Evolutionary conservation across 768 basidiomycete genomes (phyloP).

Genomic region (Podaxis carcinomalis): DNA sequence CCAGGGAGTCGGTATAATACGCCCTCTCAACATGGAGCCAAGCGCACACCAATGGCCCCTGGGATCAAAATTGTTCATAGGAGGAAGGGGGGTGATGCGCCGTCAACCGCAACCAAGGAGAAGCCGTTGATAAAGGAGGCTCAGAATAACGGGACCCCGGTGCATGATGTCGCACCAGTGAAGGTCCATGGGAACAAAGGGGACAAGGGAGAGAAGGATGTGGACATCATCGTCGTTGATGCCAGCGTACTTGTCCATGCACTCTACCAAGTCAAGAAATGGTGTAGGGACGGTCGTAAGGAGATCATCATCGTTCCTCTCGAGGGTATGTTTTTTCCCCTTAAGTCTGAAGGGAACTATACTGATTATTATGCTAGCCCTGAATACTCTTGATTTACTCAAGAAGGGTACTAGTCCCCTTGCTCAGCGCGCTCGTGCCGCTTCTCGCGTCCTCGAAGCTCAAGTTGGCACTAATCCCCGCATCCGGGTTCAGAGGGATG

Average conservation of each 20-base stretch:
- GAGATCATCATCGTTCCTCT: slow-evolving; percentile 83
- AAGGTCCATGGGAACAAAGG: slow-evolving; percentile 8
- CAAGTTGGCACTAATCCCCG: slow-evolving; percentile 81
- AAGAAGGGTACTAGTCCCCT: slow-evolving; percentile 84
- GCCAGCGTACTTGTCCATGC: slow-evolving; percentile 80
- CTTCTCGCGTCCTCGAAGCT: slow-evolving; percentile 84
- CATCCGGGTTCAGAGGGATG: slow-evolving; percentile 77
- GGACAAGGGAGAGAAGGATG: slow-evolving; percentile 41
- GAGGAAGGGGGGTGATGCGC: slow-evolving; percentile 24
- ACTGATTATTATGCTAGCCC: slow-evolving; percentile 39
- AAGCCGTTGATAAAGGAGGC: slow-evolving; percentile 14
- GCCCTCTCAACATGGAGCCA: slow-evolving; percentile 18
- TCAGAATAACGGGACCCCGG: neutral
- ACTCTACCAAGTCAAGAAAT: slow-evolving; percentile 73
- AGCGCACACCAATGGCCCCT: slow-evolving; percentile 29
- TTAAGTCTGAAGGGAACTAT: neutral
- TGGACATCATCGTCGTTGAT: slow-evolving; percentile 74
- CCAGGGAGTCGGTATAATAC: slow-evolving; percentile 13
- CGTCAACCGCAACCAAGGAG: slow-evolving; percentile 14
- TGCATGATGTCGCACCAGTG: neutral
- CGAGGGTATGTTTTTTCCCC: slow-evolving; percentile 58
- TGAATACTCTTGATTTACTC: slow-evolving; percentile 87
- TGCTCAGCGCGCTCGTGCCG: slow-evolving; percentile 80
- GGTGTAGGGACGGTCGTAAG: slow-evolving; percentile 72
- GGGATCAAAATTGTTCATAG: slow-evolving; percentile 27